Evolutionary conservation across 1,139 yeast species (phyloP).

Genomic region (Blastobotrys petasosporus): DNA sequence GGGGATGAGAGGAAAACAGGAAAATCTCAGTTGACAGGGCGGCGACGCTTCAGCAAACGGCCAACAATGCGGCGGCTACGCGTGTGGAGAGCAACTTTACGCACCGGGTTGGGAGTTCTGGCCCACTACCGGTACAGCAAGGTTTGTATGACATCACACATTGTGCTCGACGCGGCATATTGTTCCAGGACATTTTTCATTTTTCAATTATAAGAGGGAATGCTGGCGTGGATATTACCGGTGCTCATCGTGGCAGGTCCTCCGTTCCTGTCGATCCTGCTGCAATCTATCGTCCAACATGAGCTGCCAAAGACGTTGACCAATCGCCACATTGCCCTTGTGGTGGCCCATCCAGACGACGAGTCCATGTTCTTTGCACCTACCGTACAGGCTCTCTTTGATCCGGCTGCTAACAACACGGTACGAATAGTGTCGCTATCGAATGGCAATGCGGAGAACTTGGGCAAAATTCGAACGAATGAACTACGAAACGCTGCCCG

Average conservation of each 20-base stretch:
- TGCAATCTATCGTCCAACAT: slow-evolving; percentile 10
- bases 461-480: slow-evolving; percentile 54
- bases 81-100: background rate
- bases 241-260: slow-evolving; percentile 15
- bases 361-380: slow-evolving; percentile 98
- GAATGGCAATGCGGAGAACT: slow-evolving; percentile 67
- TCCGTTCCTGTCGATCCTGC: slow-evolving; percentile 11
- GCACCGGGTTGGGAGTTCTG: background rate
- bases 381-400: slow-evolving; percentile 41
- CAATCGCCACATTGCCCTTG: slow-evolving; percentile 33
- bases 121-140: background rate
- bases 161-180: background rate
- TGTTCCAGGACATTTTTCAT: no score
- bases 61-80: background rate
- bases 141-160: background rate
- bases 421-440: slow-evolving; percentile 67
- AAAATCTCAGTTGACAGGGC: background rate
- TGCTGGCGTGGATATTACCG: slow-evolving; percentile 8
- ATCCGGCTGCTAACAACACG: slow-evolving; percentile 44
- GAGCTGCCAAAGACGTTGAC: slow-evolving; percentile 19
- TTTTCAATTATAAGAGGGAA: no score
- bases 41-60: background rate
- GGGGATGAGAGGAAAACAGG: background rate
- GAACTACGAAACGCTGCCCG: slow-evolving; percentile 59
- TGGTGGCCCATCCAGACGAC: slow-evolving; percentile 97